A percentile compares a stretch with the other conserved stretches of the same genome.
These are phyloP conservation scores for Kalaharituber pfeilii DNA, from an alignment of 2,329 filamentous ascomycete species.

Conservation along the genomic window DNA sequence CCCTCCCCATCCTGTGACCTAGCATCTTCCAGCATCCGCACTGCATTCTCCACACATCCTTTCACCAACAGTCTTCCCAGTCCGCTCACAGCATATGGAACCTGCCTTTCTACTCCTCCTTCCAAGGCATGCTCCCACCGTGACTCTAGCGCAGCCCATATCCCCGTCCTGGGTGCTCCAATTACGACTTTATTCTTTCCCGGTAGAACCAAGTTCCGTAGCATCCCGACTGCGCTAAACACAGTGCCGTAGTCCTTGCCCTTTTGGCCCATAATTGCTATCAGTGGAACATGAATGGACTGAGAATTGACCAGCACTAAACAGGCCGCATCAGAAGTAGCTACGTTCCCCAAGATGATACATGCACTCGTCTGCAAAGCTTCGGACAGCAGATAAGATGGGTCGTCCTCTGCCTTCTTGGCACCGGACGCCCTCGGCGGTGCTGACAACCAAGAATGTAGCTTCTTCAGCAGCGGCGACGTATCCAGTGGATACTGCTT, in stretches of 20 bases:
- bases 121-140: slow-evolving; percentile 29
- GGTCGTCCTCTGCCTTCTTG: slow-evolving; percentile 1
- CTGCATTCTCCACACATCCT: neutral
- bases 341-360: slow-evolving; percentile 33
- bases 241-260: slow-evolving; percentile 5
- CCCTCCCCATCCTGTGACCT: slow-evolving; percentile 22
- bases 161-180: slow-evolving; percentile 23
- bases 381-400: slow-evolving; percentile 22
- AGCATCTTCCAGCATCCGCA: slow-evolving; percentile 26
- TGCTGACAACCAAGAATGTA: slow-evolving; percentile 23
- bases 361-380: slow-evolving; percentile 32
- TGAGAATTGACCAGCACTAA: slow-evolving; percentile 28
- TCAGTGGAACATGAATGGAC: slow-evolving; percentile 28
- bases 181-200: slow-evolving; percentile 28
- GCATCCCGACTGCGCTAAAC: slow-evolving; percentile 28
- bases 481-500: slow-evolving; percentile 26
- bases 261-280: slow-evolving; percentile 18
- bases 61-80: slow-evolving; percentile 11
- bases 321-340: slow-evolving; percentile 31
- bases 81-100: slow-evolving; percentile 29
- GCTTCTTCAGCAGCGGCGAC: neutral
- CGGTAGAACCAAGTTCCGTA: slow-evolving; percentile 34
- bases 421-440: slow-evolving; percentile 29
- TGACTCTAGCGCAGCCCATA: slow-evolving; percentile 25
- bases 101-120: slow-evolving; percentile 31